phyloP scores from a whole-genome alignment of 1,139 yeast species.

The Taphrina communis region DNA sequence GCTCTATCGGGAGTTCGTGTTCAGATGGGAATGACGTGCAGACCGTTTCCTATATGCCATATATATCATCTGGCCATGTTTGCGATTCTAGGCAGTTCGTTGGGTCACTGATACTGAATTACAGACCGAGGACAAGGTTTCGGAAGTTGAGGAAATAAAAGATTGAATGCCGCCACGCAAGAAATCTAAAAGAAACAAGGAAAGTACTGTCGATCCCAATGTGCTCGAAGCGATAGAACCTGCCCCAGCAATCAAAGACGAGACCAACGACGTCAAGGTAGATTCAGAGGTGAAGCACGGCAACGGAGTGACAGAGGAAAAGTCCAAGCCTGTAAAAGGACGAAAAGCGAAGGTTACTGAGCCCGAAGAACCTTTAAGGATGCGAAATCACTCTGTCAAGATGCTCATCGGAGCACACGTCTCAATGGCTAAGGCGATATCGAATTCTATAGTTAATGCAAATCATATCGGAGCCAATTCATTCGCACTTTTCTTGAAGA shows the following conservation, averaged over 20 bases:
- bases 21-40: slow-evolving; percentile 9
- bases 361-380: slow-evolving; percentile 32
- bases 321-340: slow-evolving; percentile 2
- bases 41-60: neutral
- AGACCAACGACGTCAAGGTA: neutral
- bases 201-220: neutral
- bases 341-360: slow-evolving; percentile 23
- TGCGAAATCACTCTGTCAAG: slow-evolving; percentile 29
- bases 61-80: too few species aligned
- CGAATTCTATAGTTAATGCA: slow-evolving; percentile 77
- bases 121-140: too few species aligned
- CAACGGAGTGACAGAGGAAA: neutral
- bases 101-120: too few species aligned
- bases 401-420: slow-evolving; percentile 75
- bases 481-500: slow-evolving; percentile 87
- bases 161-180: slow-evolving; percentile 3
- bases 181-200: neutral
- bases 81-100: too few species aligned
- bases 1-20: neutral
- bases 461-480: slow-evolving; percentile 75
- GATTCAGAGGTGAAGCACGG: too few species aligned
- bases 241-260: neutral
- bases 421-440: slow-evolving; percentile 55
- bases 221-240: neutral
- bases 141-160: neutral